phyloP scores from a whole-genome alignment of 2,329 filamentous ascomycete species.

The Aspergillus fructus region DNA sequence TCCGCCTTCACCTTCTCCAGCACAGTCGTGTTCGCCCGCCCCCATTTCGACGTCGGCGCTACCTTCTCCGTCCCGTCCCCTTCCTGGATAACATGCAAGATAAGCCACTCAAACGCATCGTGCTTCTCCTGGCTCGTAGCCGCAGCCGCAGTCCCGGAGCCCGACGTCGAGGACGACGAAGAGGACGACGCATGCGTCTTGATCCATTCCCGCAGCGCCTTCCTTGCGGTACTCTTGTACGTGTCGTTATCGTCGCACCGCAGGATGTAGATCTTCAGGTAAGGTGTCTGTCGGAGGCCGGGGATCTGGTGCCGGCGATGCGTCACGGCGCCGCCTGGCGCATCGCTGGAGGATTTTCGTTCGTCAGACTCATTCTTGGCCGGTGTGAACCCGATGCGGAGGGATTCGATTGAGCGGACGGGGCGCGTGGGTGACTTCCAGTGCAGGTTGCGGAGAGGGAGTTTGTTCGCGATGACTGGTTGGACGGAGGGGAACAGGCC shows the following conservation, averaged over 20 bases:
- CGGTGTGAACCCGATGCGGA: conserved; percentile 84
- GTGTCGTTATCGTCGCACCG: conserved; percentile 94
- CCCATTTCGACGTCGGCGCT: conserved; percentile 67
- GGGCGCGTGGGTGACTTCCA: conserved; percentile 96
- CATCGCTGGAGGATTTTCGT: conserved; percentile 37
- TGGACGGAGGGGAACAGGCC: conserved; percentile 81
- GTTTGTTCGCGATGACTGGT: conserved; percentile 71
- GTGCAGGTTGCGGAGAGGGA: conserved; percentile 87
- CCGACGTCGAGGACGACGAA: conserved; percentile 25
- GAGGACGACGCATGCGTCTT: conserved; percentile 68
- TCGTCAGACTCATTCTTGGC: conserved; percentile 48
- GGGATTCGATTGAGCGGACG: conserved; percentile 85
- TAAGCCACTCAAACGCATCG: conserved; percentile 94
- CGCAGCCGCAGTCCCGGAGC: no score
- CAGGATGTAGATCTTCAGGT: conserved; percentile 85
- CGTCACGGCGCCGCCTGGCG: conserved; percentile 34
- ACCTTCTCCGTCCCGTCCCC: conserved; percentile 66
- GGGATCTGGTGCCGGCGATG: conserved; percentile 88
- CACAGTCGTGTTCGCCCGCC: conserved; percentile 74
- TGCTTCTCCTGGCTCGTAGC: conserved; percentile 80
- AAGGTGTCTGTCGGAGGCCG: conserved; percentile 86
- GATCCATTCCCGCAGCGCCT: conserved; percentile 86
- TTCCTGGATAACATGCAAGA: conserved; percentile 90
- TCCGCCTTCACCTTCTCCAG: conserved; percentile 87
- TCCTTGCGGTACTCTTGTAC: conserved; percentile 78